Evolutionary conservation across 768 basidiomycete species (phyloP), one percentile per base, ranked within the genome.

Genomic region (Mycena venus): DNA sequence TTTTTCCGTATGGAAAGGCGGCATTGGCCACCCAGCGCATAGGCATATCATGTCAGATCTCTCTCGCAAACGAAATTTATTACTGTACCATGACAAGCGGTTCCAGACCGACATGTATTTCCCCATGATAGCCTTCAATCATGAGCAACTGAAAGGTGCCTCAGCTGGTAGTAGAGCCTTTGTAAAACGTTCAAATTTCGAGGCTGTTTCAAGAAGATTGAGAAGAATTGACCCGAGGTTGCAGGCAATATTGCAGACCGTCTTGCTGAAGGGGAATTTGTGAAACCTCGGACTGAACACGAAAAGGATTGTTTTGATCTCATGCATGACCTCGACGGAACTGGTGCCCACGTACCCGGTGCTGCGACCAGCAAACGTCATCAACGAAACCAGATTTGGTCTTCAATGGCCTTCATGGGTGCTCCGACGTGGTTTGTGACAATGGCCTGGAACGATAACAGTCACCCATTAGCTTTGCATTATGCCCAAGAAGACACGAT

Each of bases 1-100:
- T 85, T 0, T 86, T 82, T 77, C 85, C 84, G 0, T 85, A 85
- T 75, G 85, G 85, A 0, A 29, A 2, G 84, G 84, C 19, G 82
- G 81, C 4, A 75, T 84, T n/a, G 82, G 80, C 19, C 61, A 58
- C 11, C 62, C 65, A 31, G 6, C n/a, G 1, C 44, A 51, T 25
- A 23, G 31, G 1, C 38, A 44, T n/a, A 40, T 9, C 10, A 32
- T 83, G 7, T 6, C 51, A 25, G 51, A 53, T 27, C 23, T 23
- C 9, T 12, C 25, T 4, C 21, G 25, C 10, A 53, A 53, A 12
- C n/a, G 25, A 25, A 53, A 53, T 10, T 27, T 53, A 9, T 25
- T 53, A 10, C 4, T 53, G 21, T 53, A 53, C 25, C 25, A 25
- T 15, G 51, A 53, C 15, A 53, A 53, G n/a, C n/a, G 51, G 8